Base-by-base conservation (phyloP, 148 eudicot genomes). In the Suaeda aralocaspica region DNA sequence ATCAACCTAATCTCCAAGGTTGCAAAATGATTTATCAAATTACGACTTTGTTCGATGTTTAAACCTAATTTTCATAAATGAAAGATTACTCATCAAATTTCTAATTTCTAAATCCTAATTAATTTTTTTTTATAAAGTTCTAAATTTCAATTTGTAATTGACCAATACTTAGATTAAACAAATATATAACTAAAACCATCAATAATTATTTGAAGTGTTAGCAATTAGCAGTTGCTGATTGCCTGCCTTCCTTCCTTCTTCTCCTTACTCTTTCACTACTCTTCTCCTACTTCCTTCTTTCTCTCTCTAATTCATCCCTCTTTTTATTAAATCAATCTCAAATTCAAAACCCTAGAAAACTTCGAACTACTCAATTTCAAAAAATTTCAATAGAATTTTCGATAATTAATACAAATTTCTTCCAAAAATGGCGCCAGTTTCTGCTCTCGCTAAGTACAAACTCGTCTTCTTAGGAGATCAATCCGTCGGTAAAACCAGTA, bases 391-490 rank as follows among this genome's bases (percentile, higher is more conserved):
- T 72, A 24, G 49, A 45, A 70, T n/a, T 70, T 55, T 51, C 30
- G 61, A 72, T 70, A 64, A 49, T 5, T 21, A 9, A 45, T 45
- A 51, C 46, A 70, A 60, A 51, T 59, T 6, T 1, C 34, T 49
- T 9, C 30, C 48, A 28, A 67, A 52, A 53, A 77, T 82, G 85
- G 85, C 85, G 78, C 83, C 83, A 41, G 85, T 82, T 16, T 82
- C 85, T 62, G 83, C 85, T n/a, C 76, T 82, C 29, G 85, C 85
- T 6, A 82, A 82, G 52, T 82, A 82, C 70, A 82, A 82, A 31
- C 78, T 82, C n/a, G 85, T 82, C 26, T 82, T 82, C 59, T 71
- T 82, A 67, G 85, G 85, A 0, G 85, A 82, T 68, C 85, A 82
- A 79, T 82, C 85, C 22, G 85, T 82, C 34, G 85, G 85, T 3